Percentiles rank a stretch among this genome's conserved stretches.
Evolutionary conservation across 495 filamentous ascomycete genomes (phyloP).

Genomic region (Daldinia vernicosa): DNA sequence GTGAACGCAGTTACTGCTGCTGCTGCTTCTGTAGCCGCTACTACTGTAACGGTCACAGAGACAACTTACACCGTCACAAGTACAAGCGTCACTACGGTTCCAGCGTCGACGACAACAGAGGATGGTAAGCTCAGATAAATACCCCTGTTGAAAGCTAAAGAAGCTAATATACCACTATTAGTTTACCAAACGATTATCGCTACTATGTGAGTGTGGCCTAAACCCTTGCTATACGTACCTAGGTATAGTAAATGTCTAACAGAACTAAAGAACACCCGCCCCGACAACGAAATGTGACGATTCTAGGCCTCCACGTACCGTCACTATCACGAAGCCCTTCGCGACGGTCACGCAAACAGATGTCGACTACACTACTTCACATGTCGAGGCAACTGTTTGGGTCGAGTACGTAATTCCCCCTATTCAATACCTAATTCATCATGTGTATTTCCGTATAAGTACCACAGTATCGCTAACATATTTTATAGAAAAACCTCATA

Average conservation of each 20-base stretch:
- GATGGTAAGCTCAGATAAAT: constrained; percentile 42
- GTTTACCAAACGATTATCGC: constrained; percentile 52
- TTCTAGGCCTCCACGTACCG: constrained; percentile 42
- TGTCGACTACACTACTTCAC: constrained; percentile 51
- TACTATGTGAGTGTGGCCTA: constrained; percentile 48
- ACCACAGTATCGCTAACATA: neutral
- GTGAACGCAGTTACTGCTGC: constrained; percentile 14
- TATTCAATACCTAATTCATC: neutral
- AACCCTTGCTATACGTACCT: neutral
- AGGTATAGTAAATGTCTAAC: constrained; percentile 12
- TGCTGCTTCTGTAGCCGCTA: constrained; percentile 36
- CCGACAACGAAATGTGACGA: constrained; percentile 52
- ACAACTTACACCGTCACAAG: constrained; percentile 55
- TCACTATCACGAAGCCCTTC: constrained; percentile 45
- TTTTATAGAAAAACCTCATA: constrained; percentile 46
- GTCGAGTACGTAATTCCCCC: constrained; percentile 46
- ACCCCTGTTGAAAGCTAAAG: too few relatives aligned
- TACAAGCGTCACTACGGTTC: constrained; percentile 48
- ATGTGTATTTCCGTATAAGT: neutral
- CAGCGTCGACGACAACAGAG: constrained; percentile 50
- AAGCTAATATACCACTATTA: constrained; percentile 30
- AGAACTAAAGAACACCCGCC: constrained; percentile 46
- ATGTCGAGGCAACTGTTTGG: constrained; percentile 50
- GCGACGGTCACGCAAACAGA: constrained; percentile 50
- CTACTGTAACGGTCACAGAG: constrained; percentile 53